Conservation (phyloP, 2,329 filamentous ascomycete genomes). For the Helotiales sp. region DNA sequence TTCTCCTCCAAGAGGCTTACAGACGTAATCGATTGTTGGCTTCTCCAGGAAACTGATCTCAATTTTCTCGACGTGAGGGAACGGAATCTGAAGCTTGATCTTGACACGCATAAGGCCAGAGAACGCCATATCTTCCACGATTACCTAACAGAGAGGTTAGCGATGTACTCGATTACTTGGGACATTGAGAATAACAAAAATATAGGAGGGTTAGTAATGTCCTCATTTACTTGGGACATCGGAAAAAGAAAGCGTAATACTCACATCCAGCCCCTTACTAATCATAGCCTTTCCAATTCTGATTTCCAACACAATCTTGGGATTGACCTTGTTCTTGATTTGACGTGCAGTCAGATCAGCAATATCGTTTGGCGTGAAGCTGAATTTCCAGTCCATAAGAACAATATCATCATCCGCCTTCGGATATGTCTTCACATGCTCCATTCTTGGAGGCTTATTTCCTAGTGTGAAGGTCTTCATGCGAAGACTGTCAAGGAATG, state of each 20-base stretch:
- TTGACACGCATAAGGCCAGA: constrained; percentile 95
- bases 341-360: constrained; percentile 89
- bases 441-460: constrained; percentile 91
- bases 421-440: constrained; percentile 97
- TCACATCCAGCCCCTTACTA: constrained; percentile 85
- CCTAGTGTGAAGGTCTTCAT: constrained; percentile 93
- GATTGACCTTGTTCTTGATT: constrained; percentile 93
- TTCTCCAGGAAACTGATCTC: constrained; percentile 93
- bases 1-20: constrained; percentile 95
- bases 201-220: not conserved
- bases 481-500: constrained; percentile 90
- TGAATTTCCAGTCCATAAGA: constrained; percentile 99
- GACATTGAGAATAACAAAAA: not conserved
- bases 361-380: constrained; percentile 94
- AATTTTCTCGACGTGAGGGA: constrained; percentile 91
- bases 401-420: constrained; percentile 94
- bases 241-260: not conserved
- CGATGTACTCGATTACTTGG: not conserved
- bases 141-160: constrained; percentile 39
- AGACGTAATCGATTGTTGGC: constrained; percentile 88
- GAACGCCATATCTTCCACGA: constrained; percentile 97
- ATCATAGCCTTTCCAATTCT: constrained; percentile 94
- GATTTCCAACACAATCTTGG: constrained; percentile 93
- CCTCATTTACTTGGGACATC: not conserved
- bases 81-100: constrained; percentile 94